These are phyloP conservation scores for Saccharomycopsis sp. DNA, from an alignment of 805 yeast species.

Conservation along the genomic window DNA sequence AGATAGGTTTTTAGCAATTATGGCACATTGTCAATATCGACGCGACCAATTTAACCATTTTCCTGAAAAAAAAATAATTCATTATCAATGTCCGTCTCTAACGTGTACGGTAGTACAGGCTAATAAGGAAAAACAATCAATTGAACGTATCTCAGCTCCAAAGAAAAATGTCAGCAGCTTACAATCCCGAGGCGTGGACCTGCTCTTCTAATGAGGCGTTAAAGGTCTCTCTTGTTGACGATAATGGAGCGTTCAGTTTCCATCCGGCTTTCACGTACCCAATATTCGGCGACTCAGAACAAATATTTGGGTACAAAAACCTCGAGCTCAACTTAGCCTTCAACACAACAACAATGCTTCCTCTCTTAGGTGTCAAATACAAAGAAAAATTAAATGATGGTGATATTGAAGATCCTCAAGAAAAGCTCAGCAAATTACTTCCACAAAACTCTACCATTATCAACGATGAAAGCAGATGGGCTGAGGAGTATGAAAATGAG, in stretches of 20 bases:
- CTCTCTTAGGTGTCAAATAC: conserved; percentile 60
- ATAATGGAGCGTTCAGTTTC: conserved; percentile 55
- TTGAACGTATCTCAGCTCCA: too few relatives aligned
- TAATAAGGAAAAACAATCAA: too few relatives aligned
- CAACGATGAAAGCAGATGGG: conserved; percentile 67
- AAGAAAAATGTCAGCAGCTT: conserved; percentile 9
- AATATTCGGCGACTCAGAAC: conserved; percentile 86
- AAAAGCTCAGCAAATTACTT: conserved; percentile 47
- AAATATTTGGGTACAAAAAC: conserved; percentile 75
- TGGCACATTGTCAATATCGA: background rate
- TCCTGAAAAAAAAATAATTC: too few relatives aligned
- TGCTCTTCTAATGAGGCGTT: conserved; percentile 63
- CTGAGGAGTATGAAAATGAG: conserved; percentile 45
- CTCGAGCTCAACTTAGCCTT: conserved; percentile 61
- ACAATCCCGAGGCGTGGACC: conserved; percentile 66
- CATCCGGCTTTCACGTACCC: conserved; percentile 85
- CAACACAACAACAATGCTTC: conserved; percentile 67
- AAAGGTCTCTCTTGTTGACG: conserved; percentile 52
- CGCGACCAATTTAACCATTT: background rate
- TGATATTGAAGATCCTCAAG: conserved; percentile 54
- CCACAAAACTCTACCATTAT: conserved; percentile 51
- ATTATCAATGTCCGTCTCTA: background rate
- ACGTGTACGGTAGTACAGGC: background rate
- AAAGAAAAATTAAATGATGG: conserved; percentile 43
- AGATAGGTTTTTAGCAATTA: background rate